A percentile compares a stretch with the other conserved stretches of the same genome.
These are phyloP conservation scores for Calonectria pteridis DNA, from an alignment of 2,329 filamentous ascomycete genomes.

Conservation along the genomic window DNA sequence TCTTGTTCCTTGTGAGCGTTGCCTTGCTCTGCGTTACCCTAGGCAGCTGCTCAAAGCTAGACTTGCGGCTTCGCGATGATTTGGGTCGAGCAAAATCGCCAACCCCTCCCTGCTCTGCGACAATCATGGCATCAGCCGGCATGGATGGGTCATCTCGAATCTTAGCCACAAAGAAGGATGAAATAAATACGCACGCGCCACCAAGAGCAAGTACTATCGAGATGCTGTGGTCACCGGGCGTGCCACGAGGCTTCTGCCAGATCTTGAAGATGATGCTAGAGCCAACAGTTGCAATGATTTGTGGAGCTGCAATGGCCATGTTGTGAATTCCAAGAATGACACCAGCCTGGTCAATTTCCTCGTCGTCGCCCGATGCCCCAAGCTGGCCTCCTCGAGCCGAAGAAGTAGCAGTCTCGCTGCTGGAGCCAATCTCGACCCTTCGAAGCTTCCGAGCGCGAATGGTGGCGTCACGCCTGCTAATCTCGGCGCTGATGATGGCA, in stretches of 20 bases:
- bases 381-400: constrained; percentile 22
- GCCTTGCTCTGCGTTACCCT: constrained; percentile 60
- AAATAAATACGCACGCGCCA: constrained; percentile 81
- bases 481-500: constrained; percentile 93
- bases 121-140: constrained; percentile 54
- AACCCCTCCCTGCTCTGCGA: constrained; percentile 60
- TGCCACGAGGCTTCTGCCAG: constrained; percentile 88
- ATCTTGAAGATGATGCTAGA: constrained; percentile 87
- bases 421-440: constrained; percentile 28
- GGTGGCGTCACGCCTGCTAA: constrained; percentile 81
- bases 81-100: constrained; percentile 37
- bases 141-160: constrained; percentile 71
- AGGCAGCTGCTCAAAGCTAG: constrained; percentile 55
- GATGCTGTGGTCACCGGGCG: constrained; percentile 87
- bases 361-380: constrained; percentile 49
- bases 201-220: constrained; percentile 88
- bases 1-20: constrained; percentile 61
- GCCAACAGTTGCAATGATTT: constrained; percentile 89
- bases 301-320: constrained; percentile 90
- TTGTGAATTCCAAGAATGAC: constrained; percentile 97
- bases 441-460: constrained; percentile 55
- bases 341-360: constrained; percentile 81
- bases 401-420: constrained; percentile 23
- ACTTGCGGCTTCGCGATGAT: constrained; percentile 51
- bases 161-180: constrained; percentile 78